phyloP scores from a whole-genome alignment of 129 eudicot species.

The Flaveria linearis region DNA sequence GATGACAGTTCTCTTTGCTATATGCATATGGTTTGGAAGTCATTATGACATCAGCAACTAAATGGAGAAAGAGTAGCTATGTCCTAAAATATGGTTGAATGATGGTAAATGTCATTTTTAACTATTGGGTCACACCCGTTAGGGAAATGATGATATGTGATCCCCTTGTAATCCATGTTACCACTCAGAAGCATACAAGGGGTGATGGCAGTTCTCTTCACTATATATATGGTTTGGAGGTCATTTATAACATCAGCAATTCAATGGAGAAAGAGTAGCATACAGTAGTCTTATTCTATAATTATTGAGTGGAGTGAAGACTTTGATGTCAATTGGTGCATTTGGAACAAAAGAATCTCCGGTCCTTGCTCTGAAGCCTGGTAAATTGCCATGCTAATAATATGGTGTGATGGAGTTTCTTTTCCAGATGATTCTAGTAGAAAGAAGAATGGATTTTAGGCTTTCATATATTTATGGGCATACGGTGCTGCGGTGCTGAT shows the following conservation, averaged over 20 bases:
- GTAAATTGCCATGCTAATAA: not conserved
- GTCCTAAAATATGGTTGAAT: constrained; percentile 24
- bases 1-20: constrained; percentile 11
- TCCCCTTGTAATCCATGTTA: constrained; percentile 1
- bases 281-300: constrained; percentile 9
- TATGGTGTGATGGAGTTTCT: constrained; percentile 20
- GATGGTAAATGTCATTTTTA: constrained; percentile 22
- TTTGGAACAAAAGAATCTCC: constrained; percentile 1
- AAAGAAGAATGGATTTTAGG: constrained; percentile 25
- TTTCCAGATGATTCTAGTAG: constrained; percentile 7
- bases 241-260: constrained; percentile 16
- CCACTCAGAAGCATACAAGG: constrained; percentile 20
- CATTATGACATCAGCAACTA: constrained; percentile 14
- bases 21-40: constrained; percentile 21
- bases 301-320: constrained; percentile 5
- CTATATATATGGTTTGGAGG: constrained; percentile 23
- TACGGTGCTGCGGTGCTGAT: not conserved
- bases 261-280: constrained; percentile 28
- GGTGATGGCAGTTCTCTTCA: constrained; percentile 11
- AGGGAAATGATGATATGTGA: constrained; percentile 25
- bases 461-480: constrained; percentile 18
- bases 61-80: constrained; percentile 5
- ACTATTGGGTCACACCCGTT: constrained; percentile 12
- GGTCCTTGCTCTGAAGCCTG: constrained; percentile 19
- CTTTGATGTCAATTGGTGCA: constrained; percentile 2